These are phyloP conservation scores for Scheffersomyces lignicola DNA, from an alignment of 1,139 yeast species.

Conservation along the genomic window DNA sequence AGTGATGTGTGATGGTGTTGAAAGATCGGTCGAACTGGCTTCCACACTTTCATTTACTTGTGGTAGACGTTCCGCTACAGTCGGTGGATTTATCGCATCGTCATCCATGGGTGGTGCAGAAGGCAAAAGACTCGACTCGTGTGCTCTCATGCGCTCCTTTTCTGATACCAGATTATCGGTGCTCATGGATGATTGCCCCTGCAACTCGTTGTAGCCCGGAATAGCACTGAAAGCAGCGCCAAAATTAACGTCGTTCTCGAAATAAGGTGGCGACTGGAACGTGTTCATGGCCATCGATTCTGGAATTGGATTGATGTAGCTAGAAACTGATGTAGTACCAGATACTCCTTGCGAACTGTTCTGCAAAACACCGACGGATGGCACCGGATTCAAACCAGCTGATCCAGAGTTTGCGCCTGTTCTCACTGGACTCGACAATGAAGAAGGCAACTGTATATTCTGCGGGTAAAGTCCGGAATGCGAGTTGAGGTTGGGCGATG, in stretches of 20 bases:
- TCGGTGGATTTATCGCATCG: slow-evolving; percentile 9
- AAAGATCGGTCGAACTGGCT: not conserved
- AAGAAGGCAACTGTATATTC: not conserved
- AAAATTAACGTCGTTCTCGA: slow-evolving; percentile 8
- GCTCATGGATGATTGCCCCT: slow-evolving; percentile 1
- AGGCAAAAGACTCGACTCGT: slow-evolving; percentile 60
- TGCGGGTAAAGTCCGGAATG: not conserved
- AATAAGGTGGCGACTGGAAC: slow-evolving; percentile 21
- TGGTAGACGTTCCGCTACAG: slow-evolving; percentile 4
- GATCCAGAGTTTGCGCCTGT: not conserved
- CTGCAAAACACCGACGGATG: slow-evolving; percentile 3
- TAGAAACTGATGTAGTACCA: slow-evolving; percentile 4
- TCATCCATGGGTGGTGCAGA: slow-evolving; percentile 52
- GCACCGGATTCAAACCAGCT: not conserved
- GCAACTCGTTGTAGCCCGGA: slow-evolving; percentile 28
- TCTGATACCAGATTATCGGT: slow-evolving; percentile 36
- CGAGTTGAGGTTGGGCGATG: not conserved
- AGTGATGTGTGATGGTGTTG: no score
- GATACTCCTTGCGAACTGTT: slow-evolving; percentile 3
- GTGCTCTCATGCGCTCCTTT: slow-evolving; percentile 53
- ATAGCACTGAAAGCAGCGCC: slow-evolving; percentile 9
- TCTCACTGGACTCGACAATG: not conserved
- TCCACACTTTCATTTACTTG: not conserved
- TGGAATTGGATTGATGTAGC: slow-evolving; percentile 15
- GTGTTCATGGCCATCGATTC: slow-evolving; percentile 14